phyloP scores from a whole-genome alignment of 208 protist species.

The Trypanosoma avium region DNA sequence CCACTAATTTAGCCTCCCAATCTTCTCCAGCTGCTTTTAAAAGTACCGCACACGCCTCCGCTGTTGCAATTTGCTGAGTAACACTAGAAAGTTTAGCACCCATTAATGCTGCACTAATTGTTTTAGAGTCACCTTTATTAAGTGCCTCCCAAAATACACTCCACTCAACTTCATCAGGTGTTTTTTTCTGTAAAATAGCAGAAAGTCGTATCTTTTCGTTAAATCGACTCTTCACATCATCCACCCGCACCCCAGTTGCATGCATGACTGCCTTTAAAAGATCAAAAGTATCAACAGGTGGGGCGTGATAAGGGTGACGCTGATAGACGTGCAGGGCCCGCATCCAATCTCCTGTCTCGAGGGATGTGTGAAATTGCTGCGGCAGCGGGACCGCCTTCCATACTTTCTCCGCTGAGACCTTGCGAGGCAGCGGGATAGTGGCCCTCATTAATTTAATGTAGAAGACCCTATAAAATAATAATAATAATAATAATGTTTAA shows the following conservation, averaged over 20 bases:
- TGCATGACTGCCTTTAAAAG: constrained; percentile 84
- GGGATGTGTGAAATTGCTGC: constrained; percentile 62
- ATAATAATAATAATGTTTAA: not conserved
- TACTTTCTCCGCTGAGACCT: constrained; percentile 36
- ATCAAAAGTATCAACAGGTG: constrained; percentile 85
- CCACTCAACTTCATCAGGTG: constrained; percentile 87
- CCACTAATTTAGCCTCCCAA: constrained; percentile 75
- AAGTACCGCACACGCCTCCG: constrained; percentile 87
- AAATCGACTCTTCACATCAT: constrained; percentile 86
- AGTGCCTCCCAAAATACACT: constrained; percentile 82
- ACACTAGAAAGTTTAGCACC: constrained; percentile 47
- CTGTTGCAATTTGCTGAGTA: constrained; percentile 68
- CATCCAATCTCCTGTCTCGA: constrained; percentile 82
- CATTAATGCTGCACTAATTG: constrained; percentile 66
- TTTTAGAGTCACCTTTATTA: constrained; percentile 79
- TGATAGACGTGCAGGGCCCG: constrained; percentile 78
- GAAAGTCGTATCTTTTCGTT: constrained; percentile 86
- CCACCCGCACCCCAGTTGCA: constrained; percentile 72
- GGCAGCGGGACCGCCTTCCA: constrained; percentile 89
- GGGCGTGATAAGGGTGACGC: constrained; percentile 86
- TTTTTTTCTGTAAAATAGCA: constrained; percentile 61
- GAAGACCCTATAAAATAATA: too few relatives aligned
- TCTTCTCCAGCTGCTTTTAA: constrained; percentile 60
- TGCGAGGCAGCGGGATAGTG: not conserved
- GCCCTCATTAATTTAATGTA: constrained; percentile 17